phyloP scores from a whole-genome alignment of 495 filamentous ascomycete genomes.

The Elaphomyces granulatus region DNA sequence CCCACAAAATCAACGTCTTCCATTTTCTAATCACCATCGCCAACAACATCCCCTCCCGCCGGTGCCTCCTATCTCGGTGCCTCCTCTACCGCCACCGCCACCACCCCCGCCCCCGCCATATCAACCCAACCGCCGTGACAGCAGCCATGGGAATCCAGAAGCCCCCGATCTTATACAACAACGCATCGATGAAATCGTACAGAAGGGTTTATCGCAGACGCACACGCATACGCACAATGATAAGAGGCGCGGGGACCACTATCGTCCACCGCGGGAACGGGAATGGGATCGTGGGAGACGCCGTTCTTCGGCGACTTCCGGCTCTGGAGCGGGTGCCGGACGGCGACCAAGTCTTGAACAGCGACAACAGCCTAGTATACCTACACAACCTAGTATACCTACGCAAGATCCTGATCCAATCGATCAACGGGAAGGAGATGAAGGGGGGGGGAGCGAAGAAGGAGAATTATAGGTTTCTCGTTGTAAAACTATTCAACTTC shows the following conservation, averaged over 20 bases:
- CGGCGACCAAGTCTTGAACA: background rate
- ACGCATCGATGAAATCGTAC: constrained; percentile 23
- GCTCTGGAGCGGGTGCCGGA: background rate
- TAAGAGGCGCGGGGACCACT: background rate
- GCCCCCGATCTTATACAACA: constrained; percentile 18
- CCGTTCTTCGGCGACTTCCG: constrained; percentile 2
- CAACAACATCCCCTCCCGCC: constrained; percentile 3
- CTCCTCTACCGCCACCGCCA: background rate
- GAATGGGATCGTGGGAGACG: constrained; percentile 4
- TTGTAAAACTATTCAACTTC: too few relatives aligned
- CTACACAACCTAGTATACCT: too few relatives aligned
- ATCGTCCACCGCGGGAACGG: constrained; percentile 1
- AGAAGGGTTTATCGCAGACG: constrained; percentile 6
- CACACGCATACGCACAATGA: constrained; percentile 3
- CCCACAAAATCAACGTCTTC: constrained; percentile 1
- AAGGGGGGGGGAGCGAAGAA: constrained; percentile 25
- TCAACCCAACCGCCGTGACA: constrained; percentile 8
- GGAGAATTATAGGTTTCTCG: constrained; percentile 28
- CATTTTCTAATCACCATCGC: constrained; percentile 2
- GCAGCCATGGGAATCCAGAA: background rate
- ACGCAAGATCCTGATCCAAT: background rate
- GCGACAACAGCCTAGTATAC: background rate
- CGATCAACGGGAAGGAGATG: background rate
- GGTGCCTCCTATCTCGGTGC: background rate
- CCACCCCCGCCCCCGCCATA: background rate